A percentile compares a stretch with the other conserved stretches of the same genome.
phyloP scores from a whole-genome alignment of 495 filamentous ascomycete genomes.

The Mytilinidion resinicola region DNA sequence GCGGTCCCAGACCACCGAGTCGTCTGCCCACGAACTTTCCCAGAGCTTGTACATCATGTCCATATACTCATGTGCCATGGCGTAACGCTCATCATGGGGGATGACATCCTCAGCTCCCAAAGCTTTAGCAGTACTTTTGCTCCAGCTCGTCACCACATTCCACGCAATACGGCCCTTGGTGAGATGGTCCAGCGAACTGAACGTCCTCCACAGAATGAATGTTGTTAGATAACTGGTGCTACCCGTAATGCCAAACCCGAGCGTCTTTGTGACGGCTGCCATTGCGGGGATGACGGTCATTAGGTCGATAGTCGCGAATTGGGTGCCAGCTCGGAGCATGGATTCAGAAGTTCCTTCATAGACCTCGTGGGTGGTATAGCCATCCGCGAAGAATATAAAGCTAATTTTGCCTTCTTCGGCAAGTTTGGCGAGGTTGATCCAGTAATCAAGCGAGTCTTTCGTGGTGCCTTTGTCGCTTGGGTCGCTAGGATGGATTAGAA shows the following conservation, averaged over 20 bases:
- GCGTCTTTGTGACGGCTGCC: constrained; percentile 51
- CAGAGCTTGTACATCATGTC: constrained; percentile 47
- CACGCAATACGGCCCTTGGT: constrained; percentile 55
- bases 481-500: neutral
- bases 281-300: constrained; percentile 45
- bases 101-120: constrained; percentile 51
- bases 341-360: constrained; percentile 33
- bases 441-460: constrained; percentile 1
- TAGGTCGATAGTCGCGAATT: constrained; percentile 3
- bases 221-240: constrained; percentile 56
- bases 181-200: constrained; percentile 43
- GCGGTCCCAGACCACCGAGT: too few relatives aligned
- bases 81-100: constrained; percentile 57
- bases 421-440: neutral
- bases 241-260: constrained; percentile 50
- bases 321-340: constrained; percentile 2
- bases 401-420: constrained; percentile 2
- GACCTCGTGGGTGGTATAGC: constrained; percentile 32
- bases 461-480: constrained; percentile 1
- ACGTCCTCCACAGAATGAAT: constrained; percentile 42
- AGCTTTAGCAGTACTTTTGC: constrained; percentile 53
- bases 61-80: constrained; percentile 56
- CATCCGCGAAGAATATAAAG: constrained; percentile 9
- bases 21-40: too few relatives aligned
- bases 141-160: constrained; percentile 61